phyloP scores from a whole-genome alignment of 2,329 filamentous ascomycete genomes.

The Xylaria sp. region DNA sequence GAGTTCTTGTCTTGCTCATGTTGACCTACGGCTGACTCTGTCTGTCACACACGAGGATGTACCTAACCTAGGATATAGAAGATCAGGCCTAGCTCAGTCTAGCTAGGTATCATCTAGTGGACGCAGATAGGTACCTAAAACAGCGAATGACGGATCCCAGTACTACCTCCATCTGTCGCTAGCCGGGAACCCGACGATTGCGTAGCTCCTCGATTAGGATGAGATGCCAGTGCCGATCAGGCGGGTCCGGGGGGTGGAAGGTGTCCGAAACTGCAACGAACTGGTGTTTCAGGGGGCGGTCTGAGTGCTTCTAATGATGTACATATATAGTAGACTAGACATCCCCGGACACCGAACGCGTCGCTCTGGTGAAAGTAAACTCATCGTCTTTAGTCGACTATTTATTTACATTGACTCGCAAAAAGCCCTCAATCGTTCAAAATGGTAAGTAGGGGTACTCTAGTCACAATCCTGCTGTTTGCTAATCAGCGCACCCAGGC shows the following conservation, averaged over 20 bases:
- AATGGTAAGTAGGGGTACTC: slow-evolving; percentile 10
- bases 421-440: neutral
- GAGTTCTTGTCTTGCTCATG: neutral
- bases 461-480: neutral
- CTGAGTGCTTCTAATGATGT: neutral
- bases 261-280: neutral
- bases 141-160: neutral
- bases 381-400: neutral
- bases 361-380: neutral
- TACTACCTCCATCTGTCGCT: neutral
- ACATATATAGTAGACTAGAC: slow-evolving; percentile 3
- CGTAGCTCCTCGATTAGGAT: neutral
- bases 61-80: neutral
- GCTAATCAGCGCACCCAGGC: slow-evolving; percentile 33
- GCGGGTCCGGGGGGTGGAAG: neutral
- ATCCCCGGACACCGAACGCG: neutral
- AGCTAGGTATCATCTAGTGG: neutral
- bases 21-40: neutral
- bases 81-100: neutral
- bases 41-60: neutral
- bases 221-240: slow-evolving; percentile 8
- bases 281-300: slow-evolving; percentile 10
- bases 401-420: neutral
- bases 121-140: neutral
- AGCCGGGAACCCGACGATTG: neutral